Evolutionary conservation across 345 rosid species (phyloP).

Genomic region (Camelina neglecta): DNA sequence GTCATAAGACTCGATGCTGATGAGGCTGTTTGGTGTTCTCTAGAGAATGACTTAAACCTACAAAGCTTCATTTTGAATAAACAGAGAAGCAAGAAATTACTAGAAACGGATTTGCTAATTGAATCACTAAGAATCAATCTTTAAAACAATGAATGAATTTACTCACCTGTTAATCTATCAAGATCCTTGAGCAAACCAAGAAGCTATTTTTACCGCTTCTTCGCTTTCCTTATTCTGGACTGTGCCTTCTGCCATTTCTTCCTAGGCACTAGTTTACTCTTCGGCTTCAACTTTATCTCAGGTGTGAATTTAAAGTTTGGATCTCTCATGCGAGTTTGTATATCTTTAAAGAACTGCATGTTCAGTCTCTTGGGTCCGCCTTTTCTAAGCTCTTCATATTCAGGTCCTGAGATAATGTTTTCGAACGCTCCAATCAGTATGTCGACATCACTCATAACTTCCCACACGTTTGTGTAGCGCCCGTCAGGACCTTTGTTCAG

Average conservation of each 20-base stretch:
- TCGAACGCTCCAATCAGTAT: conserved; percentile 90
- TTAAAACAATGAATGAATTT: not conserved
- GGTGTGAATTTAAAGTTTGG: conserved; percentile 88
- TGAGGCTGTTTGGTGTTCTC: conserved; percentile 6
- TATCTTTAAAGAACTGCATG: conserved; percentile 94
- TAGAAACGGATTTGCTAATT: conserved; percentile 20
- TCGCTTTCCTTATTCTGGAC: conserved; percentile 86
- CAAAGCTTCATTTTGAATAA: not conserved
- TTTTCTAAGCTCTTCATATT: conserved; percentile 89
- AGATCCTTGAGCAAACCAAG: conserved; percentile 6
- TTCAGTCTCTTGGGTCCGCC: conserved; percentile 92
- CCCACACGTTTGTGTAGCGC: conserved; percentile 89
- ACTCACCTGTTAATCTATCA: conserved; percentile 7
- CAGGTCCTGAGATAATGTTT: conserved; percentile 87
- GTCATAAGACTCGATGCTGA: not conserved
- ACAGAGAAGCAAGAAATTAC: conserved; percentile 2
- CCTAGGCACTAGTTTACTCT: conserved; percentile 82
- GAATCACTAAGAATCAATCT: not conserved
- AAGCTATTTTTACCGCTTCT: conserved; percentile 59
- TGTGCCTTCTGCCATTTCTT: conserved; percentile 92
- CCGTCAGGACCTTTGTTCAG: conserved; percentile 95
- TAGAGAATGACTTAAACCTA: conserved; percentile 8
- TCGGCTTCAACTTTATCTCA: conserved; percentile 87
- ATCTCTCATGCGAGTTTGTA: conserved; percentile 93
- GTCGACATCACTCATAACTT: conserved; percentile 90